Evolutionary conservation across 73 alveolate genomes (phyloP), one percentile per base, ranked within the genome.

Genomic region (Stentor coeruleus): DNA sequence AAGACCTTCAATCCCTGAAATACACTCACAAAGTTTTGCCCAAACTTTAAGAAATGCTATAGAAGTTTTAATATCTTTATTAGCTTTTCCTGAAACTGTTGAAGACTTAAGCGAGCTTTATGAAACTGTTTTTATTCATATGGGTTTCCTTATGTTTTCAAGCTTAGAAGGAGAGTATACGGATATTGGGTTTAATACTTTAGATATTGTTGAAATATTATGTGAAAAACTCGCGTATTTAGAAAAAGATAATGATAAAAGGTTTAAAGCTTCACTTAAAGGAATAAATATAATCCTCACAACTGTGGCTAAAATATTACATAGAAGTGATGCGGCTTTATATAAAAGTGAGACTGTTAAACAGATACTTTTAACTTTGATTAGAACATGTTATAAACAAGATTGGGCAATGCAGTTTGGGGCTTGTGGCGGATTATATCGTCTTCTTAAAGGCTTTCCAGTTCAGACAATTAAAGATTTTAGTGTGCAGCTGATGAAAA

Each of bases 381-480:
- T 66, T 11, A 20, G 79, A 1, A 66, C 79, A 14, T 66, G 79
- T 66, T 66, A 66, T 33, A 20, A 66, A 40, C 79, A 20, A 1
- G 79, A 66, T 26, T 66, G 79, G 37, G 33, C 79, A 37, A 66
- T 33, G 36, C 79, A 66, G 33, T 20, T 66, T 33, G 79, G 79
- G 15, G 79, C 79, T 66, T 66, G 79, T 66, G 79, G 79, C n/a
- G 79, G 79, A 66, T 40, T 66, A 28, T 66, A 31, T 2, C n/a
- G 79, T 26, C 79, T 66, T 1, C 33, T 66, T 26, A 0, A 26
- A 20, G 37, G 37, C 49, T 66, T 66, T 2, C 79, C 79, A 14
- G 26, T 11, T 1, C 79, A 66, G 79, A 20, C 37, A 1, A 66
- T 66, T 33, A 20, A 66, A 66, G 79, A 20, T 1, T 31, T 20